A percentile compares a stretch with the other conserved stretches of the same genome.
Conservation (phyloP, 768 basidiomycete genomes). For the Podaxis sp. region DNA sequence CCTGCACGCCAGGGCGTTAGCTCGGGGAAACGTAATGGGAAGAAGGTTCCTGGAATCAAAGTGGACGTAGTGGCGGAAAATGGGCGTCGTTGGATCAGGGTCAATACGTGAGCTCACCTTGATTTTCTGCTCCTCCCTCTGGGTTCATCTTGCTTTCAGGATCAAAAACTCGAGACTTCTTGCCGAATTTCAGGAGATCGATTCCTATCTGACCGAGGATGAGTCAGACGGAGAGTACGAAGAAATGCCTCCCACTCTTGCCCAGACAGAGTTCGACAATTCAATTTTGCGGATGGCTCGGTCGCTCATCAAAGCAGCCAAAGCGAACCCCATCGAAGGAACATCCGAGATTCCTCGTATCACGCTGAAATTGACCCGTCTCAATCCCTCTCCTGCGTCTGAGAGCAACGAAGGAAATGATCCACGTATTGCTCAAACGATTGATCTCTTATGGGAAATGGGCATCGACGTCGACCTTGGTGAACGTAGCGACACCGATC, state of each 20-base stretch:
- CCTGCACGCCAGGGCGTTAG: slow-evolving; percentile 1
- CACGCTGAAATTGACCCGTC: slow-evolving; percentile 68
- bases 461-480: slow-evolving; percentile 71
- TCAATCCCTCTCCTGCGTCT: slow-evolving; percentile 43
- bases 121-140: slow-evolving; percentile 1
- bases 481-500: slow-evolving; percentile 37
- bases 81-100: slow-evolving; percentile 76
- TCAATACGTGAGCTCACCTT: slow-evolving; percentile 72
- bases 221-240: slow-evolving; percentile 41
- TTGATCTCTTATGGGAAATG: slow-evolving; percentile 55
- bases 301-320: slow-evolving; percentile 64
- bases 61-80: slow-evolving; percentile 80
- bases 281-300: slow-evolving; percentile 71
- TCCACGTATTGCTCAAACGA: slow-evolving; percentile 60
- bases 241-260: slow-evolving; percentile 34
- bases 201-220: slow-evolving; percentile 71
- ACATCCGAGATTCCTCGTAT: slow-evolving; percentile 42
- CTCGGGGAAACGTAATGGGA: slow-evolving; percentile 14
- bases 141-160: slow-evolving; percentile 34
- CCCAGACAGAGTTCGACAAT: slow-evolving; percentile 62
- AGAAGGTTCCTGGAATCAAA: slow-evolving; percentile 49
- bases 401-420: slow-evolving; percentile 35
- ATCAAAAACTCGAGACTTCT: slow-evolving; percentile 75
- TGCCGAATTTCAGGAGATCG: slow-evolving; percentile 82
- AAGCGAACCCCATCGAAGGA: slow-evolving; percentile 50